Conservation (phyloP, 805 yeast genomes). For the Candida coleopterorum region DNA sequence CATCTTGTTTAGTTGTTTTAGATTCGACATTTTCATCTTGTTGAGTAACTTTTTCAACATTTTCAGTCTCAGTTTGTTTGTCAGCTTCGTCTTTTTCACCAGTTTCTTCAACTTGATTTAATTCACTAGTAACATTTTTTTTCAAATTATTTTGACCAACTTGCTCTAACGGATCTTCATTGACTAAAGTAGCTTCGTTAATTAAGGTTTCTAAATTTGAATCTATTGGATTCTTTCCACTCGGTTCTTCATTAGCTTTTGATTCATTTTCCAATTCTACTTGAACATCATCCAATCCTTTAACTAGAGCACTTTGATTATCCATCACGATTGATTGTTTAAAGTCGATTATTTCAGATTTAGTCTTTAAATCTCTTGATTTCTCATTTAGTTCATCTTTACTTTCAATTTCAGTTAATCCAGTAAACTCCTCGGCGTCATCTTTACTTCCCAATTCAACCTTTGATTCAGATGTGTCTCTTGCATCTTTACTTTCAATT, state of each 20-base stretch:
- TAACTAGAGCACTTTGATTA: neutral
- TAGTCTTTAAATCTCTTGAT: neutral
- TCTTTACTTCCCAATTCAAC: no score
- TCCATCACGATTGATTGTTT: neutral
- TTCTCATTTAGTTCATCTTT: no score
- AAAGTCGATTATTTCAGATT: neutral
- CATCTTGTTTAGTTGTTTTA: neutral
- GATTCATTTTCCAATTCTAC: neutral
- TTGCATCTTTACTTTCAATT: no score
- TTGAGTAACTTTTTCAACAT: conserved; percentile 2
- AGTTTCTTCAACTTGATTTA: conserved; percentile 1
- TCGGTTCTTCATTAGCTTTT: neutral
- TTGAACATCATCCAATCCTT: neutral
- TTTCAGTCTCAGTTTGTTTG: conserved; percentile 4
- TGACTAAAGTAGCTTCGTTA: conserved; percentile 4
- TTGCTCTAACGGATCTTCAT: conserved; percentile 1
- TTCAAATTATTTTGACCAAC: conserved; percentile 2
- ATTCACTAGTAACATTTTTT: conserved; percentile 1
- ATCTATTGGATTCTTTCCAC: neutral
- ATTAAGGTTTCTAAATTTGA: conserved; percentile 2
- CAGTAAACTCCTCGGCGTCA: no score
- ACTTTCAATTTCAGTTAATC: no score
- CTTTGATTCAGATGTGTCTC: no score
- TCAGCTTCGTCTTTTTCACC: conserved; percentile 3
- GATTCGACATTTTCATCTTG: conserved; percentile 2